Evolutionary conservation across 2,329 filamentous ascomycete species (phyloP).

Genomic region (Orbilia brochopaga): DNA sequence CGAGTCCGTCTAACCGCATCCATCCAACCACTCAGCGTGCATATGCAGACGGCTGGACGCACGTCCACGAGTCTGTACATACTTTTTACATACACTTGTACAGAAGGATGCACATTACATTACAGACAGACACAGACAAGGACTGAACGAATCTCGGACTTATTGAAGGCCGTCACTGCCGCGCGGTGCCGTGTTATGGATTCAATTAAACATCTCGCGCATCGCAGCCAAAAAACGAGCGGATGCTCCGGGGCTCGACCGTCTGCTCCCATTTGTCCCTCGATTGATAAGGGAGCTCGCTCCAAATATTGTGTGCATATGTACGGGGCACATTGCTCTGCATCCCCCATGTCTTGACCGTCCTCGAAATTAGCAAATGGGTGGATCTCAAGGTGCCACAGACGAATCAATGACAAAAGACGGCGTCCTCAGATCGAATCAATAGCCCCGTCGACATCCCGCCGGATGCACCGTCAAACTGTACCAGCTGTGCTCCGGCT

Average conservation of each 20-base stretch:
- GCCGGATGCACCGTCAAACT: not conserved
- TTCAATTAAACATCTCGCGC: constrained; percentile 1
- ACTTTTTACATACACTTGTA: too few species aligned
- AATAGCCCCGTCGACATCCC: constrained; percentile 15
- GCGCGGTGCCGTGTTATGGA: not conserved
- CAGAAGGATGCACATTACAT: too few species aligned
- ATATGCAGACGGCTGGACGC: not conserved
- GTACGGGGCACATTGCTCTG: not conserved
- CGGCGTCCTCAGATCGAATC: constrained; percentile 4
- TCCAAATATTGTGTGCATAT: not conserved
- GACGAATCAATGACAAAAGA: constrained; percentile 36
- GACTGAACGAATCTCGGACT: not conserved
- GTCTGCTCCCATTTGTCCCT: too few species aligned
- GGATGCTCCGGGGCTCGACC: too few species aligned
- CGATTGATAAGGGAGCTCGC: constrained; percentile 1
- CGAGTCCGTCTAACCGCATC: not conserved
- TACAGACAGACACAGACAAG: not conserved
- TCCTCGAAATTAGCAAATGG: constrained; percentile 37
- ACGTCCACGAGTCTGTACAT: not conserved
- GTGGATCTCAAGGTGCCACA: constrained; percentile 26
- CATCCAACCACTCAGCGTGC: not conserved
- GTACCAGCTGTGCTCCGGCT: constrained; percentile 11
- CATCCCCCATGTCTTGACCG: constrained; percentile 23
- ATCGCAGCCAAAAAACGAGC: not conserved
- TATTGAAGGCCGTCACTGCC: not conserved